These are phyloP conservation scores for Bryum argenteum DNA, from an alignment of 225 moss, liverwort and hornwort genomes.

Conservation along the genomic window DNA sequence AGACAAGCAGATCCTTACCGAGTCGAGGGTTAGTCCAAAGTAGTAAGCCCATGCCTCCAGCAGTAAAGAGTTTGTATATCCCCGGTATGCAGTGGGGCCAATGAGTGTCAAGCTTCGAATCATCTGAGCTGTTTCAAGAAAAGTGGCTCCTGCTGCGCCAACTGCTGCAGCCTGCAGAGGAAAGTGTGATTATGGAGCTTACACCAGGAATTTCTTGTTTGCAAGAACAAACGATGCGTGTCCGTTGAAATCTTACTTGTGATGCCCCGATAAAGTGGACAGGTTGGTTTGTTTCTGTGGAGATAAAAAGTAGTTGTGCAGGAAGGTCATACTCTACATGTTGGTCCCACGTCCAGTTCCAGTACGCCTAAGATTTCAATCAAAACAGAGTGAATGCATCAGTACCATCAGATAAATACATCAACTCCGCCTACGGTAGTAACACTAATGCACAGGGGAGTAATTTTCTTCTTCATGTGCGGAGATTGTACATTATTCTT, in stretches of 20 bases:
- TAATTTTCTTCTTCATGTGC: neutral
- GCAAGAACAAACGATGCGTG: neutral
- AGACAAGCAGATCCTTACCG: constrained; percentile 39
- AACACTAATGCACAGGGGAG: neutral
- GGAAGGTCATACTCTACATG: constrained; percentile 65
- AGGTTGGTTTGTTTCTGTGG: constrained; percentile 26
- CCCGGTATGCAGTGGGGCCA: constrained; percentile 62
- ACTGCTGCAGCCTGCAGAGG: constrained; percentile 56
- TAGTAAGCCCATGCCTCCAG: constrained; percentile 64
- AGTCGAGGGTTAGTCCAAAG: constrained; percentile 47
- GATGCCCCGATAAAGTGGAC: constrained; percentile 70
- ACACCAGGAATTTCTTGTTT: neutral
- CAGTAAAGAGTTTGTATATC: constrained; percentile 48
- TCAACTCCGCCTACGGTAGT: no score
- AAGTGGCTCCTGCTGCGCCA: constrained; percentile 61
- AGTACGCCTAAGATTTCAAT: constrained; percentile 52
- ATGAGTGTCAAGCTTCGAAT: constrained; percentile 68
- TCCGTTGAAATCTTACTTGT: constrained; percentile 48
- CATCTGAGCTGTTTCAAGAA: constrained; percentile 35
- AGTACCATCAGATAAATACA: no score
- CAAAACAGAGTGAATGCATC: neutral
- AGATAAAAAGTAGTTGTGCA: constrained; percentile 45
- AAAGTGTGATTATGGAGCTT: neutral
- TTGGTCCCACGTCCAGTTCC: constrained; percentile 86
- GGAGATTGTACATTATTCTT: neutral